A percentile compares a stretch with the other conserved stretches of the same genome.
These are phyloP conservation scores for Dendrostoma leiphaemia DNA, from an alignment of 2,329 filamentous ascomycete genomes.

Conservation along the genomic window DNA sequence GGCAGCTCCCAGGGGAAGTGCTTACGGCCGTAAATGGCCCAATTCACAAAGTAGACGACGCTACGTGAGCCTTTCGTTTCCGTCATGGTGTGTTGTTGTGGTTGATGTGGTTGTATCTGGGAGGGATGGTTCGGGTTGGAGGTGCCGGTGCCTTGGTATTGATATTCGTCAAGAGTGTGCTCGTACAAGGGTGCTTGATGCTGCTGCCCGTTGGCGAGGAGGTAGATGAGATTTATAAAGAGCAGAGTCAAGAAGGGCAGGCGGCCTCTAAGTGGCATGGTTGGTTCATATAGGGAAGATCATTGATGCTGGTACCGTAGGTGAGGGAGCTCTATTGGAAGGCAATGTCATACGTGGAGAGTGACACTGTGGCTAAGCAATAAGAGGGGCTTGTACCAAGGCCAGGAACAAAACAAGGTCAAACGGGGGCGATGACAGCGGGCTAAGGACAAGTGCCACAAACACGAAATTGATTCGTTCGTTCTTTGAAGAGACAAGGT, in stretches of 20 bases:
- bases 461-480: neutral
- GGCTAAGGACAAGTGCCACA: neutral
- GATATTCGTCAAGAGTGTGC: constrained; percentile 10
- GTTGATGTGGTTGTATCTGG: constrained; percentile 5
- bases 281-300: neutral
- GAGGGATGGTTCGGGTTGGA: neutral
- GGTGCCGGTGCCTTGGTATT: constrained; percentile 4
- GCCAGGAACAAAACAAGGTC: neutral
- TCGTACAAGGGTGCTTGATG: constrained; percentile 10
- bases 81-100: constrained; percentile 34
- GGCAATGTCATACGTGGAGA: constrained; percentile 5
- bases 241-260: constrained; percentile 7
- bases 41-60: constrained; percentile 74
- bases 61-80: constrained; percentile 53
- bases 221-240: constrained; percentile 11
- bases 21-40: constrained; percentile 85
- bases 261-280: constrained; percentile 16
- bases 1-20: constrained; percentile 84
- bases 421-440: neutral
- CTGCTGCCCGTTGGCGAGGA: constrained; percentile 5
- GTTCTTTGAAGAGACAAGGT: neutral
- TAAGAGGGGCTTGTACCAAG: neutral
- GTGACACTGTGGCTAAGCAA: constrained; percentile 4
- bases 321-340: no score
- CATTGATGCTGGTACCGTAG: no score